These are phyloP conservation scores for Cymbopogon citratus DNA, from an alignment of 176 grass and related monocot species.

Conservation along the genomic window DNA sequence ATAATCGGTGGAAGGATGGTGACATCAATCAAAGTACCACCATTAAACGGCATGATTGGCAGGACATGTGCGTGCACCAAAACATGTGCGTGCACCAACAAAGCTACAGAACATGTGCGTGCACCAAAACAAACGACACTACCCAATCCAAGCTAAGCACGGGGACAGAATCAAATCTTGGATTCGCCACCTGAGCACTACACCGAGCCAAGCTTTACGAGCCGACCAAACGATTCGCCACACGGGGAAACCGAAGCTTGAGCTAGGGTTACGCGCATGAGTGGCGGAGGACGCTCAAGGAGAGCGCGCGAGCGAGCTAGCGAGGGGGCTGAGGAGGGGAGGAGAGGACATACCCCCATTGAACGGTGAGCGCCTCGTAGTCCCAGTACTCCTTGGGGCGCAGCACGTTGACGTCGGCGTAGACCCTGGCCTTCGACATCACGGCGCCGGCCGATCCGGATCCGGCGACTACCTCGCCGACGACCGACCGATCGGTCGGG, in stretches of 20 bases:
- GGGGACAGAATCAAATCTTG: background rate
- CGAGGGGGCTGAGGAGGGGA: background rate
- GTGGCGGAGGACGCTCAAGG: background rate
- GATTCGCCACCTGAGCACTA: background rate
- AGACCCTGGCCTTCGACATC: conserved; percentile 73
- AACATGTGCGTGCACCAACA: background rate
- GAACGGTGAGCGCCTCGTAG: conserved; percentile 76
- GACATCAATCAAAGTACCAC: background rate
- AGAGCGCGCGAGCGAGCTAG: background rate
- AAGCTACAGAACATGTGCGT: background rate
- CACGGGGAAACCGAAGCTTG: background rate
- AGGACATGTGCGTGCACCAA: background rate
- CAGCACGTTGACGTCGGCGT: conserved; percentile 75
- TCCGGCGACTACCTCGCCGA: background rate
- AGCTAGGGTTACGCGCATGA: background rate
- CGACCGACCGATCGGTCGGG: background rate
- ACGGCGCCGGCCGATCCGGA: conserved; percentile 20
- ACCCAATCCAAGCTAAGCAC: background rate
- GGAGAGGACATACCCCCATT: conserved; percentile 54
- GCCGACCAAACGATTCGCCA: background rate
- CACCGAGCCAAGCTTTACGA: background rate
- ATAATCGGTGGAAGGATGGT: background rate
- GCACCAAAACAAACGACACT: background rate
- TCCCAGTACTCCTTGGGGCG: conserved; percentile 95
- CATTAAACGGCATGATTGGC: background rate